phyloP scores from a whole-genome alignment of 1,139 yeast genomes.

The Magnusiomyces tetraspermus region DNA sequence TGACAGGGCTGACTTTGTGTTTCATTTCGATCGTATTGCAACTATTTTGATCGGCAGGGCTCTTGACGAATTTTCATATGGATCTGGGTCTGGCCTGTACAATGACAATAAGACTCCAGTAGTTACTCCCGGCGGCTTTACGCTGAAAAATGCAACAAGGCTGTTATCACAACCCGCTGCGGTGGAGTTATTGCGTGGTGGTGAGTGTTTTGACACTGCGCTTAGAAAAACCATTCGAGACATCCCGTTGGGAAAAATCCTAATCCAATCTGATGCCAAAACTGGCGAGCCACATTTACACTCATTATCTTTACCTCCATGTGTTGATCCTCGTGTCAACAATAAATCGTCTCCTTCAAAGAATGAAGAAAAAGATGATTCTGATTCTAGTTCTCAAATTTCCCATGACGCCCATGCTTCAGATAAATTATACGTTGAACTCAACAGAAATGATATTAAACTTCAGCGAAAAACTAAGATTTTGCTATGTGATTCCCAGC shows the following conservation, averaged over 20 bases:
- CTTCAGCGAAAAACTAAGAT: constrained; percentile 37
- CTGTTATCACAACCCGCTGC: constrained; percentile 36
- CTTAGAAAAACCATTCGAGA: constrained; percentile 68
- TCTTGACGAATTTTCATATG: constrained; percentile 39
- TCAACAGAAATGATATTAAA: constrained; percentile 15
- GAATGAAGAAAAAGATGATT: background rate
- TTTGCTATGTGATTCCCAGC: constrained; percentile 74
- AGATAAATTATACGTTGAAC: background rate
- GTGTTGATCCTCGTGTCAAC: constrained; percentile 22
- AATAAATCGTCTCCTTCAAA: constrained; percentile 13
- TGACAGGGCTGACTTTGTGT: constrained; percentile 66
- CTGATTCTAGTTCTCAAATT: background rate
- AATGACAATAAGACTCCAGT: constrained; percentile 27
- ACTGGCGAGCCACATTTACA: constrained; percentile 95
- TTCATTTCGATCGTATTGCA: constrained; percentile 75
- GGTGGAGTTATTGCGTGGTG: constrained; percentile 76
- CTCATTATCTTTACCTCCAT: constrained; percentile 51
- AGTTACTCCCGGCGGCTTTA: constrained; percentile 39
- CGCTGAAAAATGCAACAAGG: constrained; percentile 15
- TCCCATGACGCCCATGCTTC: background rate
- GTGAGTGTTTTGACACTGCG: constrained; percentile 82
- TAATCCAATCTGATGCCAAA: constrained; percentile 76
- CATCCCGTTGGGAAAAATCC: constrained; percentile 63
- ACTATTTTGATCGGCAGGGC: constrained; percentile 59
- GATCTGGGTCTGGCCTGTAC: constrained; percentile 11